A percentile compares a stretch with the other conserved stretches of the same genome.
phyloP scores from a whole-genome alignment of 441 rosid genomes.

The Pelargonium australe region DNA sequence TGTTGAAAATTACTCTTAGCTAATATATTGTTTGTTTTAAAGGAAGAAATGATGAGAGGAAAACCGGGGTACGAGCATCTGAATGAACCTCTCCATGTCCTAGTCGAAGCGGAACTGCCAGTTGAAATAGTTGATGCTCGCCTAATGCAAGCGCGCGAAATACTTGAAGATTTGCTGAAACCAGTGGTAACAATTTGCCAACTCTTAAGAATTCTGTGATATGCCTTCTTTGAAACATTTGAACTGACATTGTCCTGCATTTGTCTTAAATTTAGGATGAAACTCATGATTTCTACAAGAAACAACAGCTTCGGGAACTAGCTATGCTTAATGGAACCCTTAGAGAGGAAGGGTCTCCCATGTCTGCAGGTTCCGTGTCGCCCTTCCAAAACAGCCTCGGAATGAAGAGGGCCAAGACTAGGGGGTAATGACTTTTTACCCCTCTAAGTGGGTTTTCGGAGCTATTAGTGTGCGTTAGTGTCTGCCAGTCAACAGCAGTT shows the following conservation, averaged over 20 bases:
- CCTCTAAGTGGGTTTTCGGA: constrained; percentile 23
- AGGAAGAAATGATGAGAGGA: constrained; percentile 99
- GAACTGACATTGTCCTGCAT: too few species aligned
- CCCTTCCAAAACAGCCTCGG: constrained; percentile 94
- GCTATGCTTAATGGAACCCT: constrained; percentile 90
- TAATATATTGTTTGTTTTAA: constrained; percentile 22
- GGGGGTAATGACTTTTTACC: constrained; percentile 39
- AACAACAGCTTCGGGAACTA: constrained; percentile 89
- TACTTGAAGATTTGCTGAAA: constrained; percentile 82
- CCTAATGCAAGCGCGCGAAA: constrained; percentile 87
- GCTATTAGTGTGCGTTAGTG: constrained; percentile 26
- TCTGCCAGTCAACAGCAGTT: too few species aligned
- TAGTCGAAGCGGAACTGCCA: constrained; percentile 92
- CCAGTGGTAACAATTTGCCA: constrained; percentile 56
- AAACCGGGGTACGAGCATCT: constrained; percentile 98
- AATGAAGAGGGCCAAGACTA: constrained; percentile 93
- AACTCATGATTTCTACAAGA: constrained; percentile 90
- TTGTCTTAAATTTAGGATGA: constrained; percentile 49
- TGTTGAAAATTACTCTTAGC: neutral
- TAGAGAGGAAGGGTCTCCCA: constrained; percentile 89
- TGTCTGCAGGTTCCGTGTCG: constrained; percentile 77
- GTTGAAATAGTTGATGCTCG: constrained; percentile 85
- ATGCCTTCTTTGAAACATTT: too few species aligned
- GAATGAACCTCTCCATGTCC: constrained; percentile 89
- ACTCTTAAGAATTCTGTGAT: neutral